phyloP scores from a whole-genome alignment of 306 rosid species.

The Vigna mungo region DNA sequence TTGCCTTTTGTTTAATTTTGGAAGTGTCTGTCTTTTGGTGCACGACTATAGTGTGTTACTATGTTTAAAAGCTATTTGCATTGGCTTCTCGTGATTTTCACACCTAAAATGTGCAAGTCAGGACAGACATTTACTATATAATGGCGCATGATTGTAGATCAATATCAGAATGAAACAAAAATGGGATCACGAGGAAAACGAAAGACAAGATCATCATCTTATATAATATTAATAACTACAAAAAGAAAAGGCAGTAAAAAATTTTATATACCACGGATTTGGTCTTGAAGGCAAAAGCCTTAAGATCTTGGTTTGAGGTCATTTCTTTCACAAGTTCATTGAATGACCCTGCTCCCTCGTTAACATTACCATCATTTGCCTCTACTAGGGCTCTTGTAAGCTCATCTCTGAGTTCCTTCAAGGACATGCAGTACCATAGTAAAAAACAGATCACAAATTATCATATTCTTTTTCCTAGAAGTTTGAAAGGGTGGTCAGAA shows the following conservation, averaged over 20 bases:
- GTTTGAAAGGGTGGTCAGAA: background rate
- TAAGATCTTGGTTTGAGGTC: slow-evolving; percentile 68
- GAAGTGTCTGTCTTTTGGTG: background rate
- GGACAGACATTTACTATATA: background rate
- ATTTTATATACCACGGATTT: slow-evolving; percentile 75
- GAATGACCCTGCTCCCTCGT: slow-evolving; percentile 74
- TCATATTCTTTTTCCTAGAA: background rate
- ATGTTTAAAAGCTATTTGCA: background rate
- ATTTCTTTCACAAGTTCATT: slow-evolving; percentile 81
- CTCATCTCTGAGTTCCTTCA: slow-evolving; percentile 84
- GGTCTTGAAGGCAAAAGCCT: slow-evolving; percentile 84
- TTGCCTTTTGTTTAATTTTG: background rate
- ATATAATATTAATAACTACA: background rate
- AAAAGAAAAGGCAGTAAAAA: slow-evolving; percentile 3
- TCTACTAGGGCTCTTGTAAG: slow-evolving; percentile 71
- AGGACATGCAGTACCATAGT: slow-evolving; percentile 44
- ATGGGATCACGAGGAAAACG: slow-evolving; percentile 4
- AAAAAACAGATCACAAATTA: slow-evolving; percentile 35
- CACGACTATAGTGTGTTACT: background rate
- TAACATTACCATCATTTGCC: slow-evolving; percentile 57
- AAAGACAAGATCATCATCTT: background rate
- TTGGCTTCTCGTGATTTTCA: slow-evolving; percentile 22
- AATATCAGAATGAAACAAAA: slow-evolving; percentile 16
- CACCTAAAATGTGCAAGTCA: background rate
- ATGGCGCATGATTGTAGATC: background rate